phyloP scores from a whole-genome alignment of 2,329 filamentous ascomycete species.

The Penicillium sp. region DNA sequence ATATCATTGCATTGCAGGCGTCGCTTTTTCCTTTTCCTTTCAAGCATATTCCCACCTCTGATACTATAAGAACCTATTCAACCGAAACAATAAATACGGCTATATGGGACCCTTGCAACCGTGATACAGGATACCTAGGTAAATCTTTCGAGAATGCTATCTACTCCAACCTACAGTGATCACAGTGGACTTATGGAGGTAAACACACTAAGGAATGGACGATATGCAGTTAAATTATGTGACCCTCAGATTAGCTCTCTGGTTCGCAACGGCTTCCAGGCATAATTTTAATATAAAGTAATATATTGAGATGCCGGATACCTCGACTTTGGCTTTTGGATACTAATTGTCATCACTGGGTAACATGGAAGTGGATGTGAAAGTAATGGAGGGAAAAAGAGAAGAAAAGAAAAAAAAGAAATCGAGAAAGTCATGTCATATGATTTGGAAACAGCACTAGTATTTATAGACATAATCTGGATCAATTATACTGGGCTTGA shows the following conservation, averaged over 20 bases:
- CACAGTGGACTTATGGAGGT: too few species aligned
- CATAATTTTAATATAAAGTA: conserved; percentile 14
- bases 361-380: conserved; percentile 13
- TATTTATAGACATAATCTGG: not conserved
- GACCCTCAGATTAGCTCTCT: conserved; percentile 46
- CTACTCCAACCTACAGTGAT: too few species aligned
- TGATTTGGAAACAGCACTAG: not conserved
- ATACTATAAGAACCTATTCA: too few species aligned
- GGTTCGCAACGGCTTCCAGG: conserved; percentile 43
- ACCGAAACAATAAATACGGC: too few species aligned
- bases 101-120: too few species aligned
- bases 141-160: too few species aligned
- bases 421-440: not conserved
- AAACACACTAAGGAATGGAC: not conserved
- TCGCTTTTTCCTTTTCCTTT: not conserved
- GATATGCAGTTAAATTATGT: not conserved
- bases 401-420: not conserved
- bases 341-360: conserved; percentile 37
- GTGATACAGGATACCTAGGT: too few species aligned
- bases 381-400: not conserved
- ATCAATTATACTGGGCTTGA: not conserved
- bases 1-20: conserved; percentile 12
- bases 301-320: conserved; percentile 30
- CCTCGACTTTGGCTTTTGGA: conserved; percentile 47
- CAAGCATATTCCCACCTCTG: not conserved